These are phyloP conservation scores for Tolypocladium pustulatum DNA, from an alignment of 2,329 filamentous ascomycete species.

Conservation along the genomic window DNA sequence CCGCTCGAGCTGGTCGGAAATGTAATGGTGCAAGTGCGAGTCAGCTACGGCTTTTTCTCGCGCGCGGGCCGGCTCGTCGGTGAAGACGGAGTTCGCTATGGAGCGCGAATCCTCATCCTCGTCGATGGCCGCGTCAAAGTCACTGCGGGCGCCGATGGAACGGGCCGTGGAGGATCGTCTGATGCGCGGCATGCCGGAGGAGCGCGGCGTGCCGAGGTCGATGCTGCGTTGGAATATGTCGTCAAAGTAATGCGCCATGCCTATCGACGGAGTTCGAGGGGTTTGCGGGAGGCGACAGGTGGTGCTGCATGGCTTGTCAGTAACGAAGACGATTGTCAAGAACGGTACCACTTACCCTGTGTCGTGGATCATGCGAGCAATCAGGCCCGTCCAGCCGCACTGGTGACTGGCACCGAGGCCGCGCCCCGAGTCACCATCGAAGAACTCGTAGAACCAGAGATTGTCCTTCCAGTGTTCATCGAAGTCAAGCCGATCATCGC, in stretches of 20 bases:
- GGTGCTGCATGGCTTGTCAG: slow-evolving; percentile 40
- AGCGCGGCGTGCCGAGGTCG: slow-evolving; percentile 24
- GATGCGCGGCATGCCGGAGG: slow-evolving; percentile 39
- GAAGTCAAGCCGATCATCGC: slow-evolving; percentile 78
- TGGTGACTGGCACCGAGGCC: slow-evolving; percentile 89
- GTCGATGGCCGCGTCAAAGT: slow-evolving; percentile 50
- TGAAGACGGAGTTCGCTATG: slow-evolving; percentile 18
- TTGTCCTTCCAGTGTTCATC: slow-evolving; percentile 79
- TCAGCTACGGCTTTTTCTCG: slow-evolving; percentile 46
- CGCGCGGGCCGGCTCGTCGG: slow-evolving; percentile 30
- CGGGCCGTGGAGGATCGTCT: slow-evolving; percentile 73
- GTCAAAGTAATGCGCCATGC: slow-evolving; percentile 90
- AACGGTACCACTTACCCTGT: slow-evolving; percentile 61
- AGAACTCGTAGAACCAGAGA: slow-evolving; percentile 96
- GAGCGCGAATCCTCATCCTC: slow-evolving; percentile 28
- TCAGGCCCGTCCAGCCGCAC: slow-evolving; percentile 91
- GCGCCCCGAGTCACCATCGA: slow-evolving; percentile 83
- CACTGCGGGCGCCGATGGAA: slow-evolving; percentile 75
- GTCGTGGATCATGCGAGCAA: slow-evolving; percentile 95
- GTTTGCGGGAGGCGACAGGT: slow-evolving; percentile 89
- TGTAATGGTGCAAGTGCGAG: slow-evolving; percentile 68
- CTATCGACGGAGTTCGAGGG: slow-evolving; percentile 73
- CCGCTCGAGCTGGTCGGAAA: slow-evolving; percentile 67
- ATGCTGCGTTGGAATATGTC: slow-evolving; percentile 57
- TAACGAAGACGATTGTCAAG: neutral